Base-by-base conservation (phyloP, 768 basidiomycete genomes). In the Suillus clintonianus region DNA sequence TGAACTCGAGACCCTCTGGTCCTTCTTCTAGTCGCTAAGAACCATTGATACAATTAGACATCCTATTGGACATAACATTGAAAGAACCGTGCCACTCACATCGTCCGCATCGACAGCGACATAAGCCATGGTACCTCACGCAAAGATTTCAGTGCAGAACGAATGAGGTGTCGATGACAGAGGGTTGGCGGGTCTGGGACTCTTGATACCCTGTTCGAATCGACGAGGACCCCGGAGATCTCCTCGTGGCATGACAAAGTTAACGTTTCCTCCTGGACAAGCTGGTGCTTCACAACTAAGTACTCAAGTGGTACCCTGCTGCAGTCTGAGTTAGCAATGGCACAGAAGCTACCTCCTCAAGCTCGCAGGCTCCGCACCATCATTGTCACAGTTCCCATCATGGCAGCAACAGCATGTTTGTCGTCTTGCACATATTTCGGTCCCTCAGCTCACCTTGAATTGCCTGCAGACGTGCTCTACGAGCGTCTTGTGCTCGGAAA, bases 71-170 rank as follows among this genome's bases (percentile, higher is more conserved):
- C 0, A n/a, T 6, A 11, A 54, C n/a, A 57, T 17, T 5, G 19
- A 27, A 0, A 27, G 10, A 8, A 24, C 39, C n/a, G 54, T 11
- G 22, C 17, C 9, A 74, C 83, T 71, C 70, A 89, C 89, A 58
- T 91, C 90, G 73, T 91, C 89, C 34, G 84, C 80, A 64, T 90
- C 89, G 63, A 91, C 86, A 60, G 87, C 80, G 55, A 91, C 86
- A 71, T 91, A 91, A 60, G 89, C 87, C 89, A 90, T 90, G 17
- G 14, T 56, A 5, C 15, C 0, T 56, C 56, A 22, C 56, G 37
- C 27, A 57, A 10, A 56, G 27, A 27, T 27, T 27, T 27, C 27
- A 39, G 15, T 1, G 37, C 22, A 27, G 24, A 41, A 39, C 39
- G 36, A 3, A 27, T 17, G 15, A 8, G 22, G 1, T 39, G 34